These are phyloP conservation scores for Pigoraptor vietnamica DNA, from an alignment of 78 protist genomes.

Conservation along the genomic window DNA sequence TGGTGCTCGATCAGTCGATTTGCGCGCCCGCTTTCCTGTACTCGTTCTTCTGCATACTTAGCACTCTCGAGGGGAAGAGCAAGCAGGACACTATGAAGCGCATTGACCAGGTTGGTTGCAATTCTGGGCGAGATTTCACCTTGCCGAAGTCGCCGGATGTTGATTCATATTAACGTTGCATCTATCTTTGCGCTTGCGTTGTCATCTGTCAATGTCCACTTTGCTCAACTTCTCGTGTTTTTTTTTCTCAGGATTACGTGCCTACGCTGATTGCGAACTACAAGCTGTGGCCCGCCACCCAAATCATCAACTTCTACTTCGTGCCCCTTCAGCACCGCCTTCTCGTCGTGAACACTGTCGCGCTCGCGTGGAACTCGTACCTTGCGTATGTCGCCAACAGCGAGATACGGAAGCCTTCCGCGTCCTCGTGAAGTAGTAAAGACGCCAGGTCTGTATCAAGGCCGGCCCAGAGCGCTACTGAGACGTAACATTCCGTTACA, in stretches of 20 bases:
- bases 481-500: too few relatives aligned
- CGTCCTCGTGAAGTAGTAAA: too few relatives aligned
- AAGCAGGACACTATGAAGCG: background rate
- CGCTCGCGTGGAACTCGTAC: background rate
- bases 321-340: background rate
- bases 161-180: too few relatives aligned
- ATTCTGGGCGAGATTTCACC: background rate
- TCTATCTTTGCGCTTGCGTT: too few relatives aligned
- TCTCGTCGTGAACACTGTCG: background rate
- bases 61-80: background rate
- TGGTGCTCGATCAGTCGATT: background rate
- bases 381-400: background rate
- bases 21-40: background rate
- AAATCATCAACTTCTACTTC: background rate
- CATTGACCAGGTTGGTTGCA: background rate
- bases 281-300: background rate
- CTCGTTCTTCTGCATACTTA: background rate
- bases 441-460: too few relatives aligned
- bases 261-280: background rate
- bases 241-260: background rate
- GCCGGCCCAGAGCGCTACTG: too few relatives aligned
- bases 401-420: background rate
- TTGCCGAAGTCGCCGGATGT: too few relatives aligned
- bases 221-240: too few relatives aligned
- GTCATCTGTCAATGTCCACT: too few relatives aligned